Percentiles rank a stretch among this genome's conserved stretches.
These are phyloP conservation scores for Angomonas ambiguus DNA, from an alignment of 208 protist species.

Conservation along the genomic window DNA sequence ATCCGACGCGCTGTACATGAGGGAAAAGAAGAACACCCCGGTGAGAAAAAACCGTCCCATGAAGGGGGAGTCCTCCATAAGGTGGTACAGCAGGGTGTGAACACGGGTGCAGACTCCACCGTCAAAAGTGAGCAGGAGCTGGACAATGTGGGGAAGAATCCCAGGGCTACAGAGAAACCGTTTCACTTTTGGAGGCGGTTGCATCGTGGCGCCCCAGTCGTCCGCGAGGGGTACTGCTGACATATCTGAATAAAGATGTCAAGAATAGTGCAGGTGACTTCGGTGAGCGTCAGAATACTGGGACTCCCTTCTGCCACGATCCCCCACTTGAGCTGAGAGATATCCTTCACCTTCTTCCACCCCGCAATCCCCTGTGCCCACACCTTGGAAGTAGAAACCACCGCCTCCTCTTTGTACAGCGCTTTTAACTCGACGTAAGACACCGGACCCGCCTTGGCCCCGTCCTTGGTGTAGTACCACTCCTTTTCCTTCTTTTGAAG, in stretches of 20 bases:
- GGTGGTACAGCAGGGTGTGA: conserved; percentile 66
- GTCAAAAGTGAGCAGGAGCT: conserved; percentile 93
- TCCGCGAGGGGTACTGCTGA: conserved; percentile 86
- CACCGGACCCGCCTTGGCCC: conserved; percentile 42
- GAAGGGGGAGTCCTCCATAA: conserved; percentile 89
- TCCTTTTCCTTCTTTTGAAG: conserved; percentile 81
- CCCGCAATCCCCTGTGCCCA: conserved; percentile 94
- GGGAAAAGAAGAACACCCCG: conserved; percentile 92
- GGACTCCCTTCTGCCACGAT: conserved; percentile 51
- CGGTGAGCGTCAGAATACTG: conserved; percentile 79
- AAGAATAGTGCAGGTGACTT: conserved; percentile 85
- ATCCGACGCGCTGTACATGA: conserved; percentile 94
- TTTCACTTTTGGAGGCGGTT: conserved; percentile 91
- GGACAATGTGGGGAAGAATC: conserved; percentile 92
- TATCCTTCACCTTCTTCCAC: conserved; percentile 77
- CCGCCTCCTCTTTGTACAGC: conserved; percentile 40
- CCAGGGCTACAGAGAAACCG: conserved; percentile 71
- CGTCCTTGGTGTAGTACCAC: conserved; percentile 80
- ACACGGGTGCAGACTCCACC: conserved; percentile 74
- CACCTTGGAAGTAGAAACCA: conserved; percentile 74
- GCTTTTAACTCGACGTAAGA: conserved; percentile 61
- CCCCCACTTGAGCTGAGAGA: conserved; percentile 93
- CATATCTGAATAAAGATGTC: conserved; percentile 89
- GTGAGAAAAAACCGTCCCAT: conserved; percentile 87
- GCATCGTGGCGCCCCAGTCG: conserved; percentile 82